These are phyloP conservation scores for Ehretia macrophylla DNA, from an alignment of 257 asterid species.

Conservation along the genomic window DNA sequence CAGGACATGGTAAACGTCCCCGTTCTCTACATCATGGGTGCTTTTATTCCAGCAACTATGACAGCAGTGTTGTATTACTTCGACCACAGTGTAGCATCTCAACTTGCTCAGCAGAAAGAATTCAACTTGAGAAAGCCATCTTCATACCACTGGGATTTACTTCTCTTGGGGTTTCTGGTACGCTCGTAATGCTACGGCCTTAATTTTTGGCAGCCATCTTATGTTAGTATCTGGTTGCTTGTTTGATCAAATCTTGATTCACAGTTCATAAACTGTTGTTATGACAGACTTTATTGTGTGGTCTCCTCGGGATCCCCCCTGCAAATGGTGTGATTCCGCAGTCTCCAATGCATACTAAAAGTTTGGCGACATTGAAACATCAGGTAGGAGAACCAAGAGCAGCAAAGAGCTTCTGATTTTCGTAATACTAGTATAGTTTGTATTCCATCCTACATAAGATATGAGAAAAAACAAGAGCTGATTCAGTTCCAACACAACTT, in stretches of 20 bases:
- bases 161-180: constrained; percentile 22
- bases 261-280: background rate
- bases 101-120: constrained; percentile 25
- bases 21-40: constrained; percentile 21
- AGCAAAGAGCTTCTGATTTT: background rate
- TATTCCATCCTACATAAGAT: too few relatives aligned
- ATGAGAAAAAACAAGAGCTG: background rate
- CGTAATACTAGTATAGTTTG: background rate
- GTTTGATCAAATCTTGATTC: background rate
- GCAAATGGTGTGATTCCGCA: constrained; percentile 26
- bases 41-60: constrained; percentile 27
- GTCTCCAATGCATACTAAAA: constrained; percentile 28
- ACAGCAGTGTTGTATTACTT: constrained; percentile 21
- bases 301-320: constrained; percentile 23
- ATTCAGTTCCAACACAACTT: background rate
- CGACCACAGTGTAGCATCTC: constrained; percentile 25
- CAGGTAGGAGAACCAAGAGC: constrained; percentile 11
- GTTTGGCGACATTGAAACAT: constrained; percentile 21
- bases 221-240: background rate
- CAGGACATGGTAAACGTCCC: constrained; percentile 24
- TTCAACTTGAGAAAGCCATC: constrained; percentile 25
- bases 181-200: background rate
- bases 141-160: constrained; percentile 25
- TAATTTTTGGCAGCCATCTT: background rate
- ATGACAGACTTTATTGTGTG: constrained; percentile 20